Base-by-base conservation (phyloP, 495 filamentous ascomycete species). In the Aspergillus kassunensis region DNA sequence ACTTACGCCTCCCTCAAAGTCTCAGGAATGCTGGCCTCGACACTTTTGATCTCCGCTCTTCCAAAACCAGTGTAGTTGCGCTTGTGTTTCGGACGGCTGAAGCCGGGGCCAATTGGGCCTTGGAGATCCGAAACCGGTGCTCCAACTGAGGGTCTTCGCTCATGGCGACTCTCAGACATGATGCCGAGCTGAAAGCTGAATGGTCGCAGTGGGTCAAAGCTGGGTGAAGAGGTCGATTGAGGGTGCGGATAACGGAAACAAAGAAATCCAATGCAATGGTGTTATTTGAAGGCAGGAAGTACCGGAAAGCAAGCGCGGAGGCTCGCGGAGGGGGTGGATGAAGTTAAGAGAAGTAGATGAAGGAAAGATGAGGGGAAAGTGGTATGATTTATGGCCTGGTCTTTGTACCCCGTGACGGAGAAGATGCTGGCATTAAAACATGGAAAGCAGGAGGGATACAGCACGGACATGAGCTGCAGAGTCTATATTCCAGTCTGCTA, bases 31-130 rank as follows among this genome's bases (percentile, higher is more conserved):
- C 76, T 82, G 25, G 81, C 90, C 72, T 97, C 93, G 35, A 97
- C 89, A 60, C 65, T 84, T 78, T 96, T 97, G 75, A 96, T 97
- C 59, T 97, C 92, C 3, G 78, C 72, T 20, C 89, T 79, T 21
- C 91, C 91, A 63, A 96, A 91, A 9, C 93, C 93, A 4, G 93
- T 98, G 56, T 86, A 85, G 13, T 91, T 97, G 44, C 93, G 82
- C 76, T 88, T 95, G 74, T 98, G 93, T 73, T 97, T 97, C 16
- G 93, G 93, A 48, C 92, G 78, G 53, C 71, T 77, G 59, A 80
- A 75, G 12, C 81, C 83, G 4, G 88, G 88, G 2, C 85, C 86
- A 47, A 97, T 77, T 2, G 87, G 86, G 37, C 89, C 91, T 67
- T 87, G 77, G 29, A 97, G 82, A 58, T 91, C 88, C 34, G 85